These are phyloP conservation scores for Rhodosporidiobolus odoratus DNA, from an alignment of 768 basidiomycete genomes.

Conservation along the genomic window DNA sequence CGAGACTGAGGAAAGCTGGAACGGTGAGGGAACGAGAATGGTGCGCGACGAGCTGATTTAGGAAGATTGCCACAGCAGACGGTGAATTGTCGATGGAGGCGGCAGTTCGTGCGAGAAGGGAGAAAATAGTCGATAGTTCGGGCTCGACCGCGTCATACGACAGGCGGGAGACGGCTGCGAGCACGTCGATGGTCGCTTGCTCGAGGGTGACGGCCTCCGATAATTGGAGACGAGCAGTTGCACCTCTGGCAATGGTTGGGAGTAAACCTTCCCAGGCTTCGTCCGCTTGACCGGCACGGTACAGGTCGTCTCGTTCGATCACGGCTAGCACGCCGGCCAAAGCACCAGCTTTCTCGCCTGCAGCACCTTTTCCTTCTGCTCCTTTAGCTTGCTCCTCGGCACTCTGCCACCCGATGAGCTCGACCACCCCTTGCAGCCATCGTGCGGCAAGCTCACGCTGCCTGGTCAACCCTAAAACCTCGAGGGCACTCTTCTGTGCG, in stretches of 20 bases:
- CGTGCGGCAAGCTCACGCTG: slow-evolving; percentile 27
- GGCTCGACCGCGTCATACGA: slow-evolving; percentile 11
- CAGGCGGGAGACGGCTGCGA: not conserved
- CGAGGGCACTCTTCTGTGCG: slow-evolving; percentile 30
- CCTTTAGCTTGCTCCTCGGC: not conserved
- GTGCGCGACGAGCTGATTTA: slow-evolving; percentile 15
- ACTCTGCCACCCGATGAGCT: slow-evolving; percentile 13
- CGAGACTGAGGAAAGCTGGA: slow-evolving; percentile 15
- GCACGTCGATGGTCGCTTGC: slow-evolving; percentile 3
- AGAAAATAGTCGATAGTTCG: slow-evolving; percentile 1
- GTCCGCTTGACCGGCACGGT: slow-evolving; percentile 2
- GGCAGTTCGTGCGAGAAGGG: not conserved
- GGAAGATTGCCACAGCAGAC: slow-evolving; percentile 5
- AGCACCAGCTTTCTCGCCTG: slow-evolving; percentile 1
- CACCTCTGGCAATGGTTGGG: not conserved
- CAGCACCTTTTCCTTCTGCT: not conserved
- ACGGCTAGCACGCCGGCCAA: slow-evolving; percentile 13
- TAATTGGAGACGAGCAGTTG: not conserved
- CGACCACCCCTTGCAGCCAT: slow-evolving; percentile 18
- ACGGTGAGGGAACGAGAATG: slow-evolving; percentile 29
- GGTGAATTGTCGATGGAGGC: not conserved
- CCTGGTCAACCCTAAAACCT: slow-evolving; percentile 27
- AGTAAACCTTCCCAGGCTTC: slow-evolving; percentile 26
- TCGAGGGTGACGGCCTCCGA: too few relatives aligned
- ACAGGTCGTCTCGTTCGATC: slow-evolving; percentile 27